A percentile compares a stretch with the other conserved stretches of the same genome.
phyloP scores from a whole-genome alignment of 768 basidiomycete genomes.

The Xerocomus potaroensis region DNA sequence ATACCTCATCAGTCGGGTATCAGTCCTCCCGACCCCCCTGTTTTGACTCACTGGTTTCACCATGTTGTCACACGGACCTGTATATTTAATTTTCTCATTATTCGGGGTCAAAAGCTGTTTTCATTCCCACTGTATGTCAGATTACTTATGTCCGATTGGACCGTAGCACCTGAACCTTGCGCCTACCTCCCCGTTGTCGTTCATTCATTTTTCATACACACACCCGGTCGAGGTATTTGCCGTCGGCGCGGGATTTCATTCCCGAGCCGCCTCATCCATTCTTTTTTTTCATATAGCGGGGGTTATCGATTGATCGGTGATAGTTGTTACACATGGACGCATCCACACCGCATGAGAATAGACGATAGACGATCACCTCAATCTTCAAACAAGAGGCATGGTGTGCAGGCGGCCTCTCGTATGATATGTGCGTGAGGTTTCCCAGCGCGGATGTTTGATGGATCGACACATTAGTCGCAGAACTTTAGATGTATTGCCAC shows the following conservation, averaged over 20 bases:
- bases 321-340: neutral
- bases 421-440: too few relatives aligned
- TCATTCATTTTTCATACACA: neutral
- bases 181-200: neutral
- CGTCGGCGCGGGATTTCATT: slow-evolving; percentile 11
- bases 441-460: too few relatives aligned
- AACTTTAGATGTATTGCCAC: too few relatives aligned
- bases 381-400: neutral
- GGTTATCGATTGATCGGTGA: neutral
- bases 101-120: slow-evolving; percentile 1
- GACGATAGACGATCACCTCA: neutral
- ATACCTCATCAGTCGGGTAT: slow-evolving; percentile 5
- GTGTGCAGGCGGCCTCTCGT: too few relatives aligned
- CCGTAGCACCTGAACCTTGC: slow-evolving; percentile 5
- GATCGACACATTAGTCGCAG: too few relatives aligned
- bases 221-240: neutral
- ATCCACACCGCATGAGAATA: neutral
- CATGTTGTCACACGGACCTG: neutral
- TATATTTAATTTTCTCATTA: slow-evolving; percentile 16
- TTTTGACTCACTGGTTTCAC: neutral
- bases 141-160: slow-evolving; percentile 10
- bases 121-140: neutral
- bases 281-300: neutral
- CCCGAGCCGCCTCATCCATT: slow-evolving; percentile 10
- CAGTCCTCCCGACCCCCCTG: neutral